Percentiles rank a stretch among this genome's conserved stretches.
These are phyloP conservation scores for Hondaea fermentalgiana DNA, from an alignment of 108 stramenopile genomes.

Conservation along the genomic window DNA sequence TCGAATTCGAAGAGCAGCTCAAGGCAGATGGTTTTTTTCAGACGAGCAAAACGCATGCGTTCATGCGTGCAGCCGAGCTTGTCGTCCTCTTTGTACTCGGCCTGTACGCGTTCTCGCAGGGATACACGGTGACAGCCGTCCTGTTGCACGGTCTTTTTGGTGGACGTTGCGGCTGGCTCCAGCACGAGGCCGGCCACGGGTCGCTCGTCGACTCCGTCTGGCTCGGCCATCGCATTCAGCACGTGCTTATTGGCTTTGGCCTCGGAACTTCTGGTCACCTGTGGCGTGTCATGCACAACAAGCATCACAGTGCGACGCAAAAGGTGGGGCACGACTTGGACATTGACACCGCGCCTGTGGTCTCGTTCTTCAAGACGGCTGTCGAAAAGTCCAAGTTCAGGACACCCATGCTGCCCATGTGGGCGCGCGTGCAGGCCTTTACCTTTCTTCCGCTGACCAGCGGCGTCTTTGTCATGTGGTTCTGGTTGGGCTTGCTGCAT, in stretches of 20 bases:
- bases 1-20: background rate
- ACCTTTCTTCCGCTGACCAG: conserved; percentile 15
- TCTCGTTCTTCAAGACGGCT: conserved; percentile 78
- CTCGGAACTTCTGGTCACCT: conserved; percentile 46
- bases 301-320: conserved; percentile 95
- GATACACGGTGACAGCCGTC: background rate
- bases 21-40: conserved; percentile 24
- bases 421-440: conserved; percentile 19
- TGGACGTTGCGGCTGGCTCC: conserved; percentile 33
- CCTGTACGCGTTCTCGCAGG: background rate
- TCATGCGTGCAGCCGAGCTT: conserved; percentile 12
- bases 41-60: background rate
- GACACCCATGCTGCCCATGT: background rate
- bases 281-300: conserved; percentile 74
- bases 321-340: conserved; percentile 64
- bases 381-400: background rate
- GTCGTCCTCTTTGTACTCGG: conserved; percentile 1
- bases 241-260: conserved; percentile 17
- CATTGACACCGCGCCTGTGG: conserved; percentile 96
- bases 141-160: background rate
- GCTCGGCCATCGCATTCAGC: conserved; percentile 16
- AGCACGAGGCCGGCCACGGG: conserved; percentile 37
- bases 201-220: conserved; percentile 2
- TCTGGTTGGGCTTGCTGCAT: conserved; percentile 31
- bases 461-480: conserved; percentile 19